Evolutionary conservation across 371 early-diverging fungal species (phyloP).

Genomic region (Nematocida major): DNA sequence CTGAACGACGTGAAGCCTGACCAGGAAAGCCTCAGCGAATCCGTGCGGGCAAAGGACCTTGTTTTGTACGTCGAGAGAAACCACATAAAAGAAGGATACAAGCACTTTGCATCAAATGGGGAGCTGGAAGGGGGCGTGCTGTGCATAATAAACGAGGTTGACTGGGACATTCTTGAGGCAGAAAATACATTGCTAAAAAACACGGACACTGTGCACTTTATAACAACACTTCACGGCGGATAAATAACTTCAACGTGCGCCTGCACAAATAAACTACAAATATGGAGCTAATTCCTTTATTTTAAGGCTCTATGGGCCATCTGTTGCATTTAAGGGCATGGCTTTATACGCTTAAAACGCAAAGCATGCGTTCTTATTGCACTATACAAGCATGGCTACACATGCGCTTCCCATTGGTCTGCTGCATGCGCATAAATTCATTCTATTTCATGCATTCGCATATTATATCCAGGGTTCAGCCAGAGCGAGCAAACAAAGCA

Average conservation of each 20-base stretch:
- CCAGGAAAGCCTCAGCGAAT: not conserved
- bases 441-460: not conserved
- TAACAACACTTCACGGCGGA: conserved; percentile 46
- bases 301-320: too few relatives aligned
- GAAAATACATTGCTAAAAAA: not conserved
- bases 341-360: too few relatives aligned
- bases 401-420: too few relatives aligned
- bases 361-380: too few relatives aligned
- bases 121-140: conserved; percentile 47
- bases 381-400: too few relatives aligned
- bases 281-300: too few relatives aligned
- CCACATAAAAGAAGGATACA: conserved; percentile 17
- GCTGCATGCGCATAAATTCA: not conserved
- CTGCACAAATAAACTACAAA: too few relatives aligned
- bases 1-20: not conserved
- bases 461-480: conserved; percentile 34
- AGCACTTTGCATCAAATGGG: conserved; percentile 20
- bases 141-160: conserved; percentile 34
- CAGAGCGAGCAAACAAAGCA: conserved; percentile 18
- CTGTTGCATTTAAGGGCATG: too few relatives aligned
- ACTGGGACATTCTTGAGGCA: conserved; percentile 25
- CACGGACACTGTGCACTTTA: conserved; percentile 42
- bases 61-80: conserved; percentile 20
- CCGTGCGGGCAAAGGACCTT: conserved; percentile 21
- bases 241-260: not conserved